These are phyloP conservation scores for Fomitopsis pinicola DNA, from an alignment of 1,284 basidiomycete species.

Conservation along the genomic window DNA sequence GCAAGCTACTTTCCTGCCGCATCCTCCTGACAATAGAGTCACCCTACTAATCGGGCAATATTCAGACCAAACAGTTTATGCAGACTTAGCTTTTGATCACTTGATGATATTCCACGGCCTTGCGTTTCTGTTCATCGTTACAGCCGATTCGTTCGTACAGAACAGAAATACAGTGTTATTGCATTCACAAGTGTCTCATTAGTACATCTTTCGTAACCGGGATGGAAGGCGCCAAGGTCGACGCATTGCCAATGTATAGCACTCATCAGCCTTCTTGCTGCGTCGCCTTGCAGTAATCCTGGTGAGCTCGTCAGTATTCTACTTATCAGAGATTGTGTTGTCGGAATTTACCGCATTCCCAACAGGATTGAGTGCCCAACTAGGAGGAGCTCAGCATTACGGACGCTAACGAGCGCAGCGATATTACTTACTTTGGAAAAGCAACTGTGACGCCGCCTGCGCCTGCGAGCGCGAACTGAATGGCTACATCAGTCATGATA, in stretches of 20 bases:
- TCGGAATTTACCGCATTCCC: not conserved
- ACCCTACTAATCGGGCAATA: too few species aligned
- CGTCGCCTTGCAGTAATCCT: not conserved
- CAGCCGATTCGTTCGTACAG: too few species aligned
- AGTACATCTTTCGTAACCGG: not conserved
- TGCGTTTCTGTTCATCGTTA: too few species aligned
- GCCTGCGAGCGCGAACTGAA: constrained; percentile 1
- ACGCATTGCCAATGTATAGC: not conserved
- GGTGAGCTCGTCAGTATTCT: not conserved
- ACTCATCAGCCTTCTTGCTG: not conserved
- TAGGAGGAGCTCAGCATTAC: not conserved
- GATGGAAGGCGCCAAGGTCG: not conserved
- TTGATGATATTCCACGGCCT: too few species aligned
- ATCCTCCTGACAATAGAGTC: too few species aligned
- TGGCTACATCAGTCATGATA: not conserved
- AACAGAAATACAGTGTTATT: too few species aligned
- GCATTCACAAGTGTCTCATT: not conserved
- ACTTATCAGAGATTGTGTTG: too few species aligned
- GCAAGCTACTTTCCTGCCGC: too few species aligned
- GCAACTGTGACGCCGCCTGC: not conserved
- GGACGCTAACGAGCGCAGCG: too few species aligned
- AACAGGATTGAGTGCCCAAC: not conserved
- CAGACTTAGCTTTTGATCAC: too few species aligned
- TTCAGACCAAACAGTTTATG: too few species aligned
- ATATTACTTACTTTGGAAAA: not conserved